Percentiles rank a stretch among this genome's conserved stretches.
Conservation (phyloP, 2,329 filamentous ascomycete species). For the Gyromitra esculenta region DNA sequence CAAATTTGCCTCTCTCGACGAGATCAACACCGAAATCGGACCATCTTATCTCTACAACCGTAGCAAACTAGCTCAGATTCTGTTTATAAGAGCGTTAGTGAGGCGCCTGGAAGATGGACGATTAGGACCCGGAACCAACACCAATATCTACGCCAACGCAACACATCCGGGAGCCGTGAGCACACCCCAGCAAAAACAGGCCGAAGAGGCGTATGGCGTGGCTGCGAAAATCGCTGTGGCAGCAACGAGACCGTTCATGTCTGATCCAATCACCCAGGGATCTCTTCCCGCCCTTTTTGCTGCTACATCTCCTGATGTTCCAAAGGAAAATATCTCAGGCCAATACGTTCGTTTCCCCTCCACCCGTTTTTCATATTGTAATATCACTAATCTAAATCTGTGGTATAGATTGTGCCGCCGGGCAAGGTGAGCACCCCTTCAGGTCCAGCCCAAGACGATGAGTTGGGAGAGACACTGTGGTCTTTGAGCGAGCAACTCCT, state of each 20-base stretch:
- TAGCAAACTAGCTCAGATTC: conserved; percentile 65
- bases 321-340: conserved; percentile 63
- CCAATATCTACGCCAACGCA: conserved; percentile 63
- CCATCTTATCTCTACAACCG: conserved; percentile 64
- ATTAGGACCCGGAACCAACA: conserved; percentile 59
- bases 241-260: conserved; percentile 63
- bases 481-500: conserved; percentile 63
- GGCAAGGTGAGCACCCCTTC: conserved; percentile 63
- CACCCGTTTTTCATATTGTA: neutral
- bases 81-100: conserved; percentile 63
- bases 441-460: conserved; percentile 62
- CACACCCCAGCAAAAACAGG: conserved; percentile 61
- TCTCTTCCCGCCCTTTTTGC: conserved; percentile 65
- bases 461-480: conserved; percentile 63
- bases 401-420: conserved; percentile 62
- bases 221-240: conserved; percentile 64
- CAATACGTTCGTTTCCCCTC: conserved; percentile 59
- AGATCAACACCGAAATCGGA: conserved; percentile 66
- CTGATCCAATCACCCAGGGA: conserved; percentile 64
- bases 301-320: conserved; percentile 63
- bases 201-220: conserved; percentile 65
- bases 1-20: conserved; percentile 62
- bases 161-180: conserved; percentile 65
- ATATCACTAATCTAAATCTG: neutral
- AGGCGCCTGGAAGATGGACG: conserved; percentile 61